These are phyloP conservation scores for Phytophthora syringae DNA, from an alignment of 352 stramenopile genomes.

Conservation along the genomic window DNA sequence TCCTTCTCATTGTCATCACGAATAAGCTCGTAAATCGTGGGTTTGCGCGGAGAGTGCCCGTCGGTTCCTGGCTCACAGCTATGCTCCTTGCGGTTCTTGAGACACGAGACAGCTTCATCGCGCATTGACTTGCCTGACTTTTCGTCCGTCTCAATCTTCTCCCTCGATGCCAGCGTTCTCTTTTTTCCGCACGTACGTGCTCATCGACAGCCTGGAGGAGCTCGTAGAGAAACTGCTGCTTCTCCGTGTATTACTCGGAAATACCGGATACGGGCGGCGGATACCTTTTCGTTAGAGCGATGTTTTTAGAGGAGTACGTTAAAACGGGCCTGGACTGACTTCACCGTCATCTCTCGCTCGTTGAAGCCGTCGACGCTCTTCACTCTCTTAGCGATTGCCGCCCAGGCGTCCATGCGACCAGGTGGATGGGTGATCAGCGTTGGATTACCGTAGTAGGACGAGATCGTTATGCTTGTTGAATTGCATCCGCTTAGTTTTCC, in stretches of 20 bases:
- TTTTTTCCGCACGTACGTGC: neutral
- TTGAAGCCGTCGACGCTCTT: constrained; percentile 6
- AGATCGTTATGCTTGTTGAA: constrained; percentile 13
- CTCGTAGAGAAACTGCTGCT: constrained; percentile 7
- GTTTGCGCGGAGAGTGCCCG: neutral
- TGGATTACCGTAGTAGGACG: neutral
- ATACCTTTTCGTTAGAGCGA: neutral
- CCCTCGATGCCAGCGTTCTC: neutral
- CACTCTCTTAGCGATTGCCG: neutral
- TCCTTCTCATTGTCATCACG: neutral
- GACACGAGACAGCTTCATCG: constrained; percentile 4
- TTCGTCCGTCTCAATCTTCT: constrained; percentile 1
- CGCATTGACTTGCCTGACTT: constrained; percentile 9
- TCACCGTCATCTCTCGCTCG: constrained; percentile 14
- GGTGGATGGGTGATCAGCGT: constrained; percentile 1
- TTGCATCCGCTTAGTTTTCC: neutral
- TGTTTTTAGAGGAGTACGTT: constrained; percentile 11
- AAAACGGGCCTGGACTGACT: constrained; percentile 15
- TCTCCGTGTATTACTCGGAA: constrained; percentile 6
- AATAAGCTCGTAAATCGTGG: neutral
- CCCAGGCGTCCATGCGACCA: constrained; percentile 15
- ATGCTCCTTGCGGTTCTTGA: constrained; percentile 5
- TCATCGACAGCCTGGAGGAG: constrained; percentile 4
- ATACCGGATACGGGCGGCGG: neutral
- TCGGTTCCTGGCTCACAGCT: neutral